Evolutionary conservation across 805 yeast species (phyloP).

Genomic region (Candida tibetensis): DNA sequence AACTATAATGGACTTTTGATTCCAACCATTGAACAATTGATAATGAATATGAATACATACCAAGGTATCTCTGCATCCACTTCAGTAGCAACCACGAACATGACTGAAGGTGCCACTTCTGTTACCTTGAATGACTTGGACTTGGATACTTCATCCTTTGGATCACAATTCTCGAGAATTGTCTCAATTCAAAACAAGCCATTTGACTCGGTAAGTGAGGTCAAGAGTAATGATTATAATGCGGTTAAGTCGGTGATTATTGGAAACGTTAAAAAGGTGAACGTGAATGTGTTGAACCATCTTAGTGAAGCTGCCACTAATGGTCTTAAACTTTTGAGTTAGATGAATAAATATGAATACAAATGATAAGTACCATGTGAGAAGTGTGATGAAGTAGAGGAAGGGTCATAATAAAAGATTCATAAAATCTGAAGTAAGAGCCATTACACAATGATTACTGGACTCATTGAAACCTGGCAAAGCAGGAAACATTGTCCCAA

Average conservation of each 20-base stretch:
- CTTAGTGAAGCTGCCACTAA: constrained; percentile 20
- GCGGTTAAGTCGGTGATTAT: constrained; percentile 27
- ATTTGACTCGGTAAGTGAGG: constrained; percentile 66
- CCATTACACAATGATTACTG: too few species aligned
- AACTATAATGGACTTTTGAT: constrained; percentile 21
- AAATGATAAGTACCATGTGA: too few species aligned
- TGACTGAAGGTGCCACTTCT: constrained; percentile 15
- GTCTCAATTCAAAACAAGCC: constrained; percentile 58
- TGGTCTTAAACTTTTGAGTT: constrained; percentile 9
- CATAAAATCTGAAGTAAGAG: too few species aligned
- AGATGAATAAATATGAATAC: too few species aligned
- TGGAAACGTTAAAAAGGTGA: constrained; percentile 27
- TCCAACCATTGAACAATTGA: constrained; percentile 33
- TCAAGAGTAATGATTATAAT: constrained; percentile 37
- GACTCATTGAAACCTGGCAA: too few species aligned
- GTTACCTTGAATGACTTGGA: constrained; percentile 48
- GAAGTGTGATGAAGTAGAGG: too few species aligned
- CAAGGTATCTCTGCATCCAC: constrained; percentile 24
- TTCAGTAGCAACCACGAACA: constrained; percentile 16
- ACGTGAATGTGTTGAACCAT: constrained; percentile 21
- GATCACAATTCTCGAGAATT: constrained; percentile 77
- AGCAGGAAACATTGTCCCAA: too few species aligned
- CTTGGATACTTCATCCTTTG: constrained; percentile 65
- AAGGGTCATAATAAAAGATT: too few species aligned
- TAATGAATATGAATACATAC: constrained; percentile 27